Evolutionary conservation across 768 basidiomycete genomes (phyloP).

Genomic region (Favolaschia claudopus): DNA sequence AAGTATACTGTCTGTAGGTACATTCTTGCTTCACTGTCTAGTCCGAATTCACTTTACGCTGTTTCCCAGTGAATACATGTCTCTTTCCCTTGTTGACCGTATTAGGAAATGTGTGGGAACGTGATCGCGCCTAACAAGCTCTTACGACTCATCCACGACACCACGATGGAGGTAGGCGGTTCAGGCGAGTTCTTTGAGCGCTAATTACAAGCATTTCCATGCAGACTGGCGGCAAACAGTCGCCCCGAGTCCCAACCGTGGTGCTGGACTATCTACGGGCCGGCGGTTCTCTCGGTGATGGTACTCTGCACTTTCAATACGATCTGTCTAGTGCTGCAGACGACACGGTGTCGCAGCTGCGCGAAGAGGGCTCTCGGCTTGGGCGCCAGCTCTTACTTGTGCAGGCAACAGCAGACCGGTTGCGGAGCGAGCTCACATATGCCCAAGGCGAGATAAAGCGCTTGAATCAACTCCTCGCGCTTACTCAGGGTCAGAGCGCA

Average conservation of each 20-base stretch:
- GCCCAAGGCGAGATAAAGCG: neutral
- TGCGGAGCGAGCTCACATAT: neutral
- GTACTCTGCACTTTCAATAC: slow-evolving; percentile 15
- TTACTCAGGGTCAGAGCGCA: neutral
- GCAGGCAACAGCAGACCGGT: neutral
- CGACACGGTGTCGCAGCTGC: neutral
- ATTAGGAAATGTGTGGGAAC: slow-evolving; percentile 9
- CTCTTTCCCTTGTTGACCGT: neutral
- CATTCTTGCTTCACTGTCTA: too few species aligned
- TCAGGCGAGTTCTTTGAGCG: neutral
- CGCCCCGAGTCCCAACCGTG: slow-evolving; percentile 4
- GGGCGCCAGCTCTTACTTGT: neutral
- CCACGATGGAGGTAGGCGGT: slow-evolving; percentile 9
- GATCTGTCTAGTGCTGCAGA: slow-evolving; percentile 1
- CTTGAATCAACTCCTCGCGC: neutral
- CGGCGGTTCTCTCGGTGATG: neutral
- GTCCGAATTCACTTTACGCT: too few species aligned
- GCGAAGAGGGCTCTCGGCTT: neutral
- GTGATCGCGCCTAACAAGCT: neutral
- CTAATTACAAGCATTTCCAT: neutral
- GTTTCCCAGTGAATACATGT: too few species aligned
- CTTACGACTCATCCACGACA: too few species aligned
- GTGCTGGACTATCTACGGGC: slow-evolving; percentile 14
- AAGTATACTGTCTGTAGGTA: too few species aligned
- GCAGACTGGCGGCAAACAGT: too few species aligned